phyloP scores from a whole-genome alignment of 1,284 basidiomycete species.

The Puccinia horiana region DNA sequence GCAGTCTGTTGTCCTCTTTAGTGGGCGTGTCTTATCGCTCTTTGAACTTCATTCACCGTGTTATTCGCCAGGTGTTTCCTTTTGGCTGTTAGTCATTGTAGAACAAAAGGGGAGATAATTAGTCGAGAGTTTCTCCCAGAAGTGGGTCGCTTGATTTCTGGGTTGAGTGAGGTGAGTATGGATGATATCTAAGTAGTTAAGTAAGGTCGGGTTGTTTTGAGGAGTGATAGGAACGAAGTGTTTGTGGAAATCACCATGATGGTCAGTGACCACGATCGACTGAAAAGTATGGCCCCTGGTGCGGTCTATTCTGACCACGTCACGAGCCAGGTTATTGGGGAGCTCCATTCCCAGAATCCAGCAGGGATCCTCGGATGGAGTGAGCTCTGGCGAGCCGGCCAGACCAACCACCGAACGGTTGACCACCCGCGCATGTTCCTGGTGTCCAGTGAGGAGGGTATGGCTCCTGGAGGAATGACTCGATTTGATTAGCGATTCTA shows the following conservation, averaged over 20 bases:
- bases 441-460: no score
- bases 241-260: conserved; percentile 78
- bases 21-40: conserved; percentile 27
- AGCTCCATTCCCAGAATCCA: conserved; percentile 42
- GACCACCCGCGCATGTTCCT: conserved; percentile 38
- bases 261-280: conserved; percentile 77
- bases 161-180: conserved; percentile 64
- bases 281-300: conserved; percentile 75
- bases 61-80: conserved; percentile 18
- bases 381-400: conserved; percentile 63
- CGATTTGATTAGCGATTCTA: no score
- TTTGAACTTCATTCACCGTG: conserved; percentile 23
- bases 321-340: conserved; percentile 96
- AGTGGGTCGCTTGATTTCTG: no score
- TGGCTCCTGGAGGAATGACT: no score
- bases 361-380: conserved; percentile 74
- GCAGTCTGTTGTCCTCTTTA: conserved; percentile 15
- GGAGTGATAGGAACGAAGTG: conserved; percentile 75
- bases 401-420: conserved; percentile 39
- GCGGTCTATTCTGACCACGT: conserved; percentile 85
- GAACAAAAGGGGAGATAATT: no score
- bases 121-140: no score
- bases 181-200: conserved; percentile 65
- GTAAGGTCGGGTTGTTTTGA: conserved; percentile 72
- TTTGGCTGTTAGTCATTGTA: conserved; percentile 5